Evolutionary conservation across 1,284 basidiomycete genomes (phyloP).

Genomic region (Leccinum pachyderme): DNA sequence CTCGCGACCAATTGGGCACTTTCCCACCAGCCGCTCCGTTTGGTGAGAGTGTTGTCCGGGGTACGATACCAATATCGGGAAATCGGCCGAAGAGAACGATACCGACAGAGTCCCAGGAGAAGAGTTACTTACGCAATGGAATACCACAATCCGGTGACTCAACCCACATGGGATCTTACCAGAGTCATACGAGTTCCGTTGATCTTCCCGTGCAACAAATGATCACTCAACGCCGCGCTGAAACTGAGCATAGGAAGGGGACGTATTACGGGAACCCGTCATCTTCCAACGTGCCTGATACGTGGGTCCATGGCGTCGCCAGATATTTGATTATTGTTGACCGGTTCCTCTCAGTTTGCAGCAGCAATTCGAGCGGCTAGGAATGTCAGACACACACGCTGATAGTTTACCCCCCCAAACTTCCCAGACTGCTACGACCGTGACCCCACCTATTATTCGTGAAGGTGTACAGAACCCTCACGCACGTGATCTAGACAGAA

Average conservation of each 20-base stretch:
- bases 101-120: conserved; percentile 25
- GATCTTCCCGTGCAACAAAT: conserved; percentile 32
- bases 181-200: conserved; percentile 20
- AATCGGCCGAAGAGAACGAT: conserved; percentile 19
- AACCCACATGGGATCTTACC: conserved; percentile 11
- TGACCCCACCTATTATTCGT: not conserved
- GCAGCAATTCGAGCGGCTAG: conserved; percentile 19
- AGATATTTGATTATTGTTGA: conserved; percentile 10
- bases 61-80: conserved; percentile 22
- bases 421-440: conserved; percentile 17
- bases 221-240: conserved; percentile 29
- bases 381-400: conserved; percentile 4
- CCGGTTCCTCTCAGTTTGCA: not conserved
- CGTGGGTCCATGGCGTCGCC: conserved; percentile 19
- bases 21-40: conserved; percentile 40
- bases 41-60: conserved; percentile 17
- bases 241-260: conserved; percentile 38
- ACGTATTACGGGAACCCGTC: conserved; percentile 22
- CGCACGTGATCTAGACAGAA: not conserved
- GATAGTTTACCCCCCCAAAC: conserved; percentile 19
- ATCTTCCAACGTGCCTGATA: conserved; percentile 17
- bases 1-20: conserved; percentile 43
- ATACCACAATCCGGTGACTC: conserved; percentile 21
- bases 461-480: not conserved
- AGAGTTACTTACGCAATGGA: conserved; percentile 8